Percentiles rank a stretch among this genome's conserved stretches.
phyloP scores from a whole-genome alignment of 2,329 filamentous ascomycete genomes.

The Trichoderma semiorbis region DNA sequence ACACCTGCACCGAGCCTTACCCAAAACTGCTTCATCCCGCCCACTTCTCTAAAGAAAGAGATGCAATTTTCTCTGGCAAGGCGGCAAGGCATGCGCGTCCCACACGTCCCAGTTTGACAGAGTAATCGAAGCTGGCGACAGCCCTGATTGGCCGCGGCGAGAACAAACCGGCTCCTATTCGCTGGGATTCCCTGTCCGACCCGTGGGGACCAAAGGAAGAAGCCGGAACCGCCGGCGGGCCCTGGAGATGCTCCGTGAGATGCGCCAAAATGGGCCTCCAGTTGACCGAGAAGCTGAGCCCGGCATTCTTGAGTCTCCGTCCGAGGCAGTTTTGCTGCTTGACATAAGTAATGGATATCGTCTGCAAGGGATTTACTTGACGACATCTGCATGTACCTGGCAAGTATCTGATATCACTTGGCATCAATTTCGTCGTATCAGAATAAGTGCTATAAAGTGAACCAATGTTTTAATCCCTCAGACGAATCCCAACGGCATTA shows the following conservation, averaged over 20 bases:
- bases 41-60: not conserved
- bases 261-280: not conserved
- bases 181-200: constrained; percentile 24
- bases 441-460: not conserved
- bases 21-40: not conserved
- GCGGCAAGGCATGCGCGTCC: constrained; percentile 21
- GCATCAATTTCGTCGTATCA: not conserved
- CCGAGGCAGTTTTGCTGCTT: not conserved
- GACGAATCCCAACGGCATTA: not conserved
- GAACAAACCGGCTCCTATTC: constrained; percentile 32
- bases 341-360: not conserved
- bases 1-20: not conserved
- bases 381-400: not conserved
- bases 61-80: constrained; percentile 13
- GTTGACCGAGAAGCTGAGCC: constrained; percentile 4
- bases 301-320: not conserved
- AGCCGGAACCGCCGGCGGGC: constrained; percentile 28
- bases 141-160: constrained; percentile 26
- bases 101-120: not conserved
- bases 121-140: not conserved
- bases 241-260: not conserved
- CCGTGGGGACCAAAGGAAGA: constrained; percentile 26
- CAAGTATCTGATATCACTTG: not conserved
- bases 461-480: not conserved
- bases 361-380: not conserved